Base-by-base conservation (phyloP, 768 basidiomycete genomes). In the Boletus vermiculosoides region DNA sequence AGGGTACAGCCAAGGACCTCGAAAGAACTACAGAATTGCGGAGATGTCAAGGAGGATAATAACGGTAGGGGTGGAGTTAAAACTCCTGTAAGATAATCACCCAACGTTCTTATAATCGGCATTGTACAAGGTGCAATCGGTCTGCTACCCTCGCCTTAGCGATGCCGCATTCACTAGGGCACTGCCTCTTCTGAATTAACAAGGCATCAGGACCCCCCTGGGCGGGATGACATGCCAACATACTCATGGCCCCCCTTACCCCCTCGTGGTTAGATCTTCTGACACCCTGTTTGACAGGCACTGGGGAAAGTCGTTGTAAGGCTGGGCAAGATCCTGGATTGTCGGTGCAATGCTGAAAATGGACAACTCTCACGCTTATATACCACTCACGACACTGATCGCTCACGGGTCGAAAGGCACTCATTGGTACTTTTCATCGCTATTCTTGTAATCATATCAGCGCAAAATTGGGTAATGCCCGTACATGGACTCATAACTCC, bases 11-110 rank as follows among this genome's bases (percentile, higher is more conserved):
- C 60, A 55, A 56, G 55, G 53, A 42, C 42, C 54, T 47, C 33
- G 41, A 67, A 50, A 48, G 39, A 46, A 54, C 46, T 49, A 54
- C 50, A 55, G 54, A 37, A 57, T 51, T 61, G 52, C 37, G 49
- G 50, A 63, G 54, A 61, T 47, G 67, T 63, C 51, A 56, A 52
- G 59, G 63, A 62, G 58, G 59, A 56, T 61, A 58, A 67, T 65
- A 56, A 58, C 60, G 54, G 71, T 59, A 71, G 63, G 62, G 61
- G 69, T 74, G 71, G 71, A 72, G 71, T 74, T 72, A 72, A 64
- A 63, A 70, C 71, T 74, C 63, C 54, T 59, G 58, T 70, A 66
- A 73, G 66, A 73, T 67, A 60, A 71, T 72, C 71, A 65, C 61
- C 54, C 63, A 63, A 65, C 45, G 63, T 63, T 63, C 71, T 72